Percentiles rank a stretch among this genome's conserved stretches.
Evolutionary conservation across 176 grass and related monocot genomes (phyloP).

Genomic region (Metroxylon sagu): DNA sequence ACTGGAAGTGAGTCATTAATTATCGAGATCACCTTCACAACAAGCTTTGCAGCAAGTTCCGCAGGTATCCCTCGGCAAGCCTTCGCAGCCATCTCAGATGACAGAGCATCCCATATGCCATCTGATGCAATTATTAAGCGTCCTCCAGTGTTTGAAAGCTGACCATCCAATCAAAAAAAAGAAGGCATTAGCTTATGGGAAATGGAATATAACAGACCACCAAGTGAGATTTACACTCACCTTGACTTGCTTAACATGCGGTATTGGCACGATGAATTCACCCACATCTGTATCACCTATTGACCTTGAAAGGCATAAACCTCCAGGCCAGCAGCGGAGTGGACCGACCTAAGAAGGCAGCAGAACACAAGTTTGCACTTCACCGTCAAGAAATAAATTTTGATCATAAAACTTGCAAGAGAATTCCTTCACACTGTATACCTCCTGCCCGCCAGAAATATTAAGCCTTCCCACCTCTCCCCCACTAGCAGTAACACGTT

Average conservation of each 20-base stretch:
- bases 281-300: conserved; percentile 95
- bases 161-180: conserved; percentile 22
- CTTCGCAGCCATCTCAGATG: conserved; percentile 70
- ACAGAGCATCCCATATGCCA: conserved; percentile 86
- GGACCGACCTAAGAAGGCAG: conserved; percentile 58
- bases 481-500: conserved; percentile 79
- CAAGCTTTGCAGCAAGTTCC: conserved; percentile 79
- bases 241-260: conserved; percentile 99
- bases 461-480: conserved; percentile 93
- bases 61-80: conserved; percentile 65
- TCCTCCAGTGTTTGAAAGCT: conserved; percentile 86
- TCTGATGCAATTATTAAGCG: conserved; percentile 97
- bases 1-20: conserved; percentile 1
- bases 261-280: conserved; percentile 90
- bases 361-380: too few relatives aligned
- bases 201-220: background rate
- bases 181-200: background rate
- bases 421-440: conserved; percentile 9
- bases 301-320: conserved; percentile 91
- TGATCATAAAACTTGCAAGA: too few relatives aligned
- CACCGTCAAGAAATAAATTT: too few relatives aligned
- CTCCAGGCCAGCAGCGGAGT: conserved; percentile 95
- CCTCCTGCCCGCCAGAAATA: conserved; percentile 82
- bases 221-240: conserved; percentile 28
- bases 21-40: conserved; percentile 60